Base-by-base conservation (phyloP, 352 stramenopile genomes). In the Pythium coloratum region DNA sequence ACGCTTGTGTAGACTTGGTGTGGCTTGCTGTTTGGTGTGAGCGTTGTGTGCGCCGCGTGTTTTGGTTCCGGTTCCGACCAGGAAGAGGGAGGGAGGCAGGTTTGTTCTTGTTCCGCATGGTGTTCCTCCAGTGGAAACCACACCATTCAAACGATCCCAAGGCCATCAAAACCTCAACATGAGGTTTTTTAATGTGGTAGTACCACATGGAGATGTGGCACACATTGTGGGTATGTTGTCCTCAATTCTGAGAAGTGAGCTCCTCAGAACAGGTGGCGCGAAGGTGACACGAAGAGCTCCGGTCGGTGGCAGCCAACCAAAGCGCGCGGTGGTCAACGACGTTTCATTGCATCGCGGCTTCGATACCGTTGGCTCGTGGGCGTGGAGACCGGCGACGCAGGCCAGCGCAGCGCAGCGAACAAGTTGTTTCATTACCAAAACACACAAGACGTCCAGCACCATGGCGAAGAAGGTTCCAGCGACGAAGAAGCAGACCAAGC, bases 391-490 rank as follows among this genome's bases (percentile, higher is more conserved):
- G 14, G 16, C 14, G 42, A 5, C 4, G 36, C 36, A n/a, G n/a
- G n/a, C n/a, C n/a, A n/a, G n/a, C n/a, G n/a, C n/a, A n/a, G n/a
- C n/a, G n/a, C n/a, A 47, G 3, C 47, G 47, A 55, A 55, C 20
- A 34, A 34, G 20, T 55, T 55, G 42, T 50, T 50, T 30, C 33
- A 57, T 62, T 47, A 24, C 56, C 32, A 18, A 47, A 54, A 62
- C 55, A 69, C 54, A 59, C 60, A 64, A 33, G 20, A n/a, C 46
- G 13, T 44, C 28, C 42, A 50, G 42, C 51, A 70, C 47, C 32
- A 80, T 82, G 72, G 75, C 70, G 28, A 82, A 82, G 75, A 82
- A 82, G 55, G 58, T 70, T 59, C 69, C 75, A 42, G 68, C 68
- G 55, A 70, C 65, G 34, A 81, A 81, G 71, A 72, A 72, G 47